Base-by-base conservation (phyloP, 2,329 filamentous ascomycete genomes). In the Orbilia quercus region DNA sequence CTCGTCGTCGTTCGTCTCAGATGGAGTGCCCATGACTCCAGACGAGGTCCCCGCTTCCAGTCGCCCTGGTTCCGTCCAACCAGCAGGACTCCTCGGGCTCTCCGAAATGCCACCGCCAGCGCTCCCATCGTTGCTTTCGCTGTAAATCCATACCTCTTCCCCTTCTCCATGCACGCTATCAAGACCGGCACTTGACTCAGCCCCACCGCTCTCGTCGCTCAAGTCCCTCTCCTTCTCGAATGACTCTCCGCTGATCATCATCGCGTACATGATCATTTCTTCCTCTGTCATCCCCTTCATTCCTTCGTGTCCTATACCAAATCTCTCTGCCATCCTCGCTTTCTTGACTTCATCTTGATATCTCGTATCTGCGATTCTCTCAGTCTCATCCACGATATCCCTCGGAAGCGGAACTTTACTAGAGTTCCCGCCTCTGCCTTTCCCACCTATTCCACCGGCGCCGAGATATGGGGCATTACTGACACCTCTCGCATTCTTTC, bases 351-450 rank as follows among this genome's bases (percentile, higher is more conserved):
- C 89, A 63, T 66, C 74, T 64, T 34, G 53, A 31, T 45, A 70
- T 55, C 44, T 74, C 36, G 75, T 53, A 45, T 48, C 63, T 25
- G 72, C 44, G 14, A 97, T 84, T 79, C 96, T 92, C 45, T 88
- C 85, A 76, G 90, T 87, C 80, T 98, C 94, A n/a, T 91, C 90
- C 42, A 89, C 89, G 75, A 98, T 98, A 78, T 93, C 93, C 75
- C 90, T 89, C 70, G 89, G 87, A 36, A 96, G 84, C 22, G 60
- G 90, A 88, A 16, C 87, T 89, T 45, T 91, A 86, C 18, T 89
- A 85, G 36, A 84, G 86, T n/a, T 83, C 85, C 40, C 83, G 84
- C 76, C 88, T 88, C 7, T 85, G 83, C 75, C 89, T 22, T 60
- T 65, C 1, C 54, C 55, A 25, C 25, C 7, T 3, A 57, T 28